Conservation (phyloP, 2,329 filamentous ascomycete species). For the Coleophoma eucalyptorum region DNA sequence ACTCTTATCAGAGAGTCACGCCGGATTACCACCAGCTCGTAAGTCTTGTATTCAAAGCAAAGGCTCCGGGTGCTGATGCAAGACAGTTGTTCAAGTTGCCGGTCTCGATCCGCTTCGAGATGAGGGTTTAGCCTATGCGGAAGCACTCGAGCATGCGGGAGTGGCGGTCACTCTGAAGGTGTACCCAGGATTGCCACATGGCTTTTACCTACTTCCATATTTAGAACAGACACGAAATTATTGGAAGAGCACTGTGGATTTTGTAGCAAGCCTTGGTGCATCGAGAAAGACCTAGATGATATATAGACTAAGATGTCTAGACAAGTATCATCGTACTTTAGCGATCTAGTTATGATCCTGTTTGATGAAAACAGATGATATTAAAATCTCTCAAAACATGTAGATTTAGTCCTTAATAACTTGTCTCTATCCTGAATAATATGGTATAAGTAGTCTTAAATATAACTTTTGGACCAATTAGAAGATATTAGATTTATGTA, state of each 20-base stretch:
- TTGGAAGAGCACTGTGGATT: not conserved
- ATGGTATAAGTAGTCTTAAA: too few species aligned
- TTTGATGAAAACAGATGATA: too few species aligned
- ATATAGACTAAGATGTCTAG: too few species aligned
- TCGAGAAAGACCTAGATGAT: too few species aligned
- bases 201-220: slow-evolving; percentile 18
- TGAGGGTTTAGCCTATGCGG: slow-evolving; percentile 34
- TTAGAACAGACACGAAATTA: not conserved
- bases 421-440: too few species aligned
- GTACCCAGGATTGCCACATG: slow-evolving; percentile 32
- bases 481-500: too few species aligned
- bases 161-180: slow-evolving; percentile 27
- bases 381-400: too few species aligned
- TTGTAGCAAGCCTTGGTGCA: too few species aligned
- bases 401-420: too few species aligned
- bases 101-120: slow-evolving; percentile 33
- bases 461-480: too few species aligned
- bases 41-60: slow-evolving; percentile 16
- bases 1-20: not conserved
- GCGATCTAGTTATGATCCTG: too few species aligned
- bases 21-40: not conserved
- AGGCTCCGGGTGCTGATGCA: slow-evolving; percentile 3
- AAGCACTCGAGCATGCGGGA: slow-evolving; percentile 28
- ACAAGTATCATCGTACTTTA: too few species aligned
- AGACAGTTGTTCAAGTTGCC: slow-evolving; percentile 29